These are phyloP conservation scores for Naganishia vishniacii DNA, from an alignment of 768 basidiomycete species.

Conservation along the genomic window DNA sequence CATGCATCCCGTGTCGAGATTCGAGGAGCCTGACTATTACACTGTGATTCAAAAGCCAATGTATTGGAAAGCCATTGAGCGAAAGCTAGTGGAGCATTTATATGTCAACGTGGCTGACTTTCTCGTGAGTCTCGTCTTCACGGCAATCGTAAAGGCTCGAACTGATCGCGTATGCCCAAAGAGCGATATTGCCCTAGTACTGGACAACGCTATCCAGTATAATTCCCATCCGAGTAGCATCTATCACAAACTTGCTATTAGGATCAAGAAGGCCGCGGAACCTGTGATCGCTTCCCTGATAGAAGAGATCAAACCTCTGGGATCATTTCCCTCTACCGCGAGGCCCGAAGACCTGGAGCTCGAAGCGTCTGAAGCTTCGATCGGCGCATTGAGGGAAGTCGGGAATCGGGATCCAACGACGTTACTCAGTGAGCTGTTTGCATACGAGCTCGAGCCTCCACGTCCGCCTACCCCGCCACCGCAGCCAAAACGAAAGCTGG, in stretches of 20 bases:
- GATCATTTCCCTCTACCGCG: constrained; percentile 56
- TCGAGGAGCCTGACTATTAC: constrained; percentile 82
- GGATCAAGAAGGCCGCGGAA: constrained; percentile 55
- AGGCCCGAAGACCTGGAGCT: constrained; percentile 4
- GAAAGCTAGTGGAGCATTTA: constrained; percentile 75
- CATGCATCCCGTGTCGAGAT: constrained; percentile 65
- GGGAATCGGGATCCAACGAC: neutral
- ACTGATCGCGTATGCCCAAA: constrained; percentile 23
- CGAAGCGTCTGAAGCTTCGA: neutral
- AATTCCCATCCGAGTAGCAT: constrained; percentile 64
- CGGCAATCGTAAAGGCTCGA: neutral
- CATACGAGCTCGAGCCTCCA: constrained; percentile 60
- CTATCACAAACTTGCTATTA: constrained; percentile 64
- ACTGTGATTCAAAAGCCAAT: constrained; percentile 84
- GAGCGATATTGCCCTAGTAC: constrained; percentile 72
- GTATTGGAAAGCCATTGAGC: constrained; percentile 81
- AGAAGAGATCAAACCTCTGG: constrained; percentile 61
- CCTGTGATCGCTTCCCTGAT: constrained; percentile 17
- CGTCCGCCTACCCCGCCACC: constrained; percentile 63
- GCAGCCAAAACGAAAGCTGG: constrained; percentile 35
- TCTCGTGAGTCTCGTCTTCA: constrained; percentile 52
- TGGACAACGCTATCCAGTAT: constrained; percentile 82
- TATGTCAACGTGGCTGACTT: constrained; percentile 69
- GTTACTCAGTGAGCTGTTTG: constrained; percentile 60
- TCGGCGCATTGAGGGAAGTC: neutral